phyloP scores from a whole-genome alignment of 1,139 yeast genomes.

The Magnusiomyces paraingens region DNA sequence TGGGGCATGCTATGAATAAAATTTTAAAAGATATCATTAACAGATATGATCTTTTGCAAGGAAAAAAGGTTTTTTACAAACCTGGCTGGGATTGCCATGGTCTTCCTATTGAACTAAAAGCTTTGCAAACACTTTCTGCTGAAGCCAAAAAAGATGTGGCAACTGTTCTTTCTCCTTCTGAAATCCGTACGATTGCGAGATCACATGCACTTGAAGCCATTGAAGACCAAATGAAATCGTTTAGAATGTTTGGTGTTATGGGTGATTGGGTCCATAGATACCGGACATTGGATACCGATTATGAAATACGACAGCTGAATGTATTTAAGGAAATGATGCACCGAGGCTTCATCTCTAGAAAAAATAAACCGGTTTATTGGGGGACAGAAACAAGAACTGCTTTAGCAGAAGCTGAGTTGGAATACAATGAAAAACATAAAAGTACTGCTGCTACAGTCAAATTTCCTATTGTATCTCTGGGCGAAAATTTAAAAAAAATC shows the following conservation, averaged over 20 bases:
- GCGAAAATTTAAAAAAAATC: slow-evolving; percentile 3
- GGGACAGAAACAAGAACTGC: slow-evolving; percentile 93
- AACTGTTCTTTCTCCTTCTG: slow-evolving; percentile 39
- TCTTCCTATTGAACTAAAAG: slow-evolving; percentile 86
- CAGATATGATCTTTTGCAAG: slow-evolving; percentile 59
- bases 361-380: slow-evolving; percentile 95
- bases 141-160: slow-evolving; percentile 31
- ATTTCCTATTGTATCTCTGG: slow-evolving; percentile 44
- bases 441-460: slow-evolving; percentile 68
- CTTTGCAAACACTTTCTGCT: slow-evolving; percentile 36
- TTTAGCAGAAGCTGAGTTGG: slow-evolving; percentile 92
- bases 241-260: slow-evolving; percentile 68
- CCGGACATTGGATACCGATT: slow-evolving; percentile 61
- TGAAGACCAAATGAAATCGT: slow-evolving; percentile 54
- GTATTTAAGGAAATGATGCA: slow-evolving; percentile 63
- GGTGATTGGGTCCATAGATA: slow-evolving; percentile 74
- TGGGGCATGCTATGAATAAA: slow-evolving; percentile 92
- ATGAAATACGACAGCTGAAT: slow-evolving; percentile 66
- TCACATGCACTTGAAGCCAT: slow-evolving; percentile 64
- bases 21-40: slow-evolving; percentile 78
- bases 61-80: slow-evolving; percentile 57
- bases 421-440: slow-evolving; percentile 65
- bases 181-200: slow-evolving; percentile 59
- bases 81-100: slow-evolving; percentile 99
- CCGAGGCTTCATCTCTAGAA: slow-evolving; percentile 67